A percentile compares a stretch with the other conserved stretches of the same genome.
phyloP scores from a whole-genome alignment of 2,329 filamentous ascomycete genomes.

The Phaeosphaeriaceae sp. region DNA sequence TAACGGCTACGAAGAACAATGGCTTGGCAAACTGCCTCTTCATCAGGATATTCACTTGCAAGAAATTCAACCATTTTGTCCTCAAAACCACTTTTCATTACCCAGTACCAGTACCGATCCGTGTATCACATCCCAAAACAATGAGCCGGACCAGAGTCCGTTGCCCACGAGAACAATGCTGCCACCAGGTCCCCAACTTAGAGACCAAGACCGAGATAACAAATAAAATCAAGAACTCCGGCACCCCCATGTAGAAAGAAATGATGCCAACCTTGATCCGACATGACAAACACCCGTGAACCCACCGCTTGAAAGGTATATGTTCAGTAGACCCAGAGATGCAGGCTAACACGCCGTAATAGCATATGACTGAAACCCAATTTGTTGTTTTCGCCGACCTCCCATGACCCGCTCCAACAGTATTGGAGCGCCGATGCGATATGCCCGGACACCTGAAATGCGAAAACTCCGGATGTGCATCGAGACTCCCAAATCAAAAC shows the following conservation, averaged over 20 bases:
- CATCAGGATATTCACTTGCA: neutral
- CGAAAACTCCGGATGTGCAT: conserved; percentile 53
- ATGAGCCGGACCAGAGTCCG: conserved; percentile 24
- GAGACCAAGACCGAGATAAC: conserved; percentile 14
- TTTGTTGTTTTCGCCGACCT: conserved; percentile 44
- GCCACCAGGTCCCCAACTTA: conserved; percentile 23
- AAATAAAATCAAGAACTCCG: conserved; percentile 35
- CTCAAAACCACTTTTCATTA: conserved; percentile 40
- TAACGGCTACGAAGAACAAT: neutral
- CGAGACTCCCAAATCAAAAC: conserved; percentile 45
- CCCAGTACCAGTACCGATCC: conserved; percentile 29
- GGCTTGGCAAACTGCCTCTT: too few relatives aligned
- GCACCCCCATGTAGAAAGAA: conserved; percentile 26
- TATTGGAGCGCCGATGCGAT: conserved; percentile 45
- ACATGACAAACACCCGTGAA: conserved; percentile 40
- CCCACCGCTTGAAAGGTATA: conserved; percentile 38
- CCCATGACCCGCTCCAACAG: conserved; percentile 43
- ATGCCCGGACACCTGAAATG: conserved; percentile 53
- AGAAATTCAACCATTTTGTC: neutral
- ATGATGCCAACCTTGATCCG: conserved; percentile 30
- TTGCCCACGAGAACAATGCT: conserved; percentile 21
- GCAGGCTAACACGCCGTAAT: conserved; percentile 41
- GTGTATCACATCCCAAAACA: conserved; percentile 29
- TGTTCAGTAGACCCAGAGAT: conserved; percentile 38
- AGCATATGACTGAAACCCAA: conserved; percentile 39